Evolutionary conservation across 768 basidiomycete species (phyloP).

Genomic region (Suillus subluteus): DNA sequence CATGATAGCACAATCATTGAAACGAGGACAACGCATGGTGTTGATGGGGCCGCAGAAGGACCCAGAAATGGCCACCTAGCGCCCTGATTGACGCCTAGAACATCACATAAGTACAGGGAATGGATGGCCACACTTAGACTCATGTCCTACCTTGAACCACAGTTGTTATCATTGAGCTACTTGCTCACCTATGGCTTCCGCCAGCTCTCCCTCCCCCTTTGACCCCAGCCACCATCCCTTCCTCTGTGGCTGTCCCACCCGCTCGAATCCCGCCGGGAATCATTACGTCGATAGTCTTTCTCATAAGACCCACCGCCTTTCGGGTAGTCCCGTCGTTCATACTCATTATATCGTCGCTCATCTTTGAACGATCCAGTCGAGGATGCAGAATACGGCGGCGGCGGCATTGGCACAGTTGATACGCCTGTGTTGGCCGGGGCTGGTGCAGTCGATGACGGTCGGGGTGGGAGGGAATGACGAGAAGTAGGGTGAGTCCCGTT

Average conservation of each 20-base stretch:
- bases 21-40: background rate
- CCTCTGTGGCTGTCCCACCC: constrained; percentile 18
- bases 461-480: constrained; percentile 1
- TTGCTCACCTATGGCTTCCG: background rate
- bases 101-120: background rate
- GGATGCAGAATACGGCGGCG: constrained; percentile 21
- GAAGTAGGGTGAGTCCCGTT: background rate
- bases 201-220: constrained; percentile 8
- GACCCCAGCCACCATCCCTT: constrained; percentile 14
- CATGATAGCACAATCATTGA: background rate
- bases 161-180: background rate
- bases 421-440: background rate
- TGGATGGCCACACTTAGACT: background rate
- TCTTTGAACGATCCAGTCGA: constrained; percentile 20
- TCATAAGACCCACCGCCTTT: constrained; percentile 17
- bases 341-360: constrained; percentile 19
- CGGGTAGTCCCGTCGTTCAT: constrained; percentile 9
- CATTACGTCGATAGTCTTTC: constrained; percentile 20
- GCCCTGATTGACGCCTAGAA: background rate
- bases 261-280: constrained; percentile 21
- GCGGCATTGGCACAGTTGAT: constrained; percentile 19
- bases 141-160: background rate
- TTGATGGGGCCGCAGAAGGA: background rate
- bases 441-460: background rate
- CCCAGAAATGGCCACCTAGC: background rate